Conservation (phyloP, 345 rosid genomes). For the Gossypioides kirkii region DNA sequence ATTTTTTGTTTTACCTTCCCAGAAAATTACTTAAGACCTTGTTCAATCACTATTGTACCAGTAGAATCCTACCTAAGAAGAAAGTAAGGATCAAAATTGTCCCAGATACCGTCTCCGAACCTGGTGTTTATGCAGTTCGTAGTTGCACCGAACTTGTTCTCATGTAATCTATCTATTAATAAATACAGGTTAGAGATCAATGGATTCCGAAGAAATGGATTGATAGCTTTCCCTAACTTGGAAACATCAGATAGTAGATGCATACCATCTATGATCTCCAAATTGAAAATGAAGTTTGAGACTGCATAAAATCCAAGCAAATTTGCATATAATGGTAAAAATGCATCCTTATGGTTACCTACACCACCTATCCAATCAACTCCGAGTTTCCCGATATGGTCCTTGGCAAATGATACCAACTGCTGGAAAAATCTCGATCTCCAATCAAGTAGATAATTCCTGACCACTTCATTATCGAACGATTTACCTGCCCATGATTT, state of each 20-base stretch:
- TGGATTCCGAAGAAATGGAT: slow-evolving; percentile 65
- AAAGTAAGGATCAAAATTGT: slow-evolving; percentile 75
- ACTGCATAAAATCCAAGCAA: slow-evolving; percentile 73
- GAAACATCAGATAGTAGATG: slow-evolving; percentile 34
- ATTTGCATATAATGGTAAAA: slow-evolving; percentile 74
- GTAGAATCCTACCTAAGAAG: slow-evolving; percentile 36
- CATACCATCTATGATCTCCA: slow-evolving; percentile 25
- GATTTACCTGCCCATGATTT: slow-evolving; percentile 20
- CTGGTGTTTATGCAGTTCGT: slow-evolving; percentile 14
- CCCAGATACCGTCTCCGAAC: slow-evolving; percentile 36
- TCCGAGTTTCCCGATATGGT: slow-evolving; percentile 35
- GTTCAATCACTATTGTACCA: slow-evolving; percentile 2
- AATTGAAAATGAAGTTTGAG: slow-evolving; percentile 49
- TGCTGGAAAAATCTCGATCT: slow-evolving; percentile 49
- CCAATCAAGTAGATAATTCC: slow-evolving; percentile 45
- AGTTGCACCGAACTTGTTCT: slow-evolving; percentile 21
- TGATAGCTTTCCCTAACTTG: slow-evolving; percentile 50
- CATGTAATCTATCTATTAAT: slow-evolving; percentile 44
- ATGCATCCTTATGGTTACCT: slow-evolving; percentile 89
- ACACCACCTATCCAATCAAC: slow-evolving; percentile 72
- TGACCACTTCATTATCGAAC: slow-evolving; percentile 21
- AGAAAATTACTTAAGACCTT: not conserved
- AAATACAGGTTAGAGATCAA: slow-evolving; percentile 57
- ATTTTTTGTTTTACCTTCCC: not conserved
- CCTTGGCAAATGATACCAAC: slow-evolving; percentile 50